phyloP scores from a whole-genome alignment of 1,284 basidiomycete genomes.

The Fomitopsis betulina region DNA sequence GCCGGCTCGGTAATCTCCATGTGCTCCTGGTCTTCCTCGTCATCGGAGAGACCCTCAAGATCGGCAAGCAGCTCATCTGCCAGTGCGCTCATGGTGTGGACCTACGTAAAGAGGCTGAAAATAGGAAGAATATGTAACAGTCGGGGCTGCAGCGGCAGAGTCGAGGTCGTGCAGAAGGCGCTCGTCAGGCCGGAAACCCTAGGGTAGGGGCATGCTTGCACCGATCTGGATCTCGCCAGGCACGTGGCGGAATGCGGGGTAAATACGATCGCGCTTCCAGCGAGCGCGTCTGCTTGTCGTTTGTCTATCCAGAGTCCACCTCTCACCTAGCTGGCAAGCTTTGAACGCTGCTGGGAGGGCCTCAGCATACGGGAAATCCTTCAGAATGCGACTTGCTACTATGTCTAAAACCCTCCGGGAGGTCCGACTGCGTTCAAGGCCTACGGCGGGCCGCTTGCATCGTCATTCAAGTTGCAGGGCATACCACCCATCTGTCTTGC shows the following conservation, averaged over 20 bases:
- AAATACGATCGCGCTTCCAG: background rate
- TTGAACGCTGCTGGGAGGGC: too few relatives aligned
- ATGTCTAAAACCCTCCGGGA: background rate
- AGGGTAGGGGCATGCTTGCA: background rate
- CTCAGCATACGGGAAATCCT: background rate
- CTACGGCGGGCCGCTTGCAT: background rate
- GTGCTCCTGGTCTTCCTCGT: constrained; percentile 48
- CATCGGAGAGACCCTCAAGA: constrained; percentile 73
- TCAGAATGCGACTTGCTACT: background rate
- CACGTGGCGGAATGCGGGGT: constrained; percentile 6
- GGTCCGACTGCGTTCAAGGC: constrained; percentile 3
- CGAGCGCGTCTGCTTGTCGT: background rate
- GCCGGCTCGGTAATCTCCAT: constrained; percentile 41
- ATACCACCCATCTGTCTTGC: constrained; percentile 72
- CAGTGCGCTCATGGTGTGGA: constrained; percentile 58
- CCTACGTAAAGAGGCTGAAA: background rate
- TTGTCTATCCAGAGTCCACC: background rate
- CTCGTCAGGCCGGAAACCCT: background rate
- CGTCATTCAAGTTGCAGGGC: constrained; percentile 11
- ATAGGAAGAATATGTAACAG: background rate
- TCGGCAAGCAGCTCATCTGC: constrained; percentile 89
- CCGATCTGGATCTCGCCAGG: background rate
- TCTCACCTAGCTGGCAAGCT: background rate
- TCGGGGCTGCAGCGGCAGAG: background rate
- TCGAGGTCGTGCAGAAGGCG: background rate